phyloP scores from a whole-genome alignment of 2,329 filamentous ascomycete species.

The Paecilomyces dactylethromorphus region DNA sequence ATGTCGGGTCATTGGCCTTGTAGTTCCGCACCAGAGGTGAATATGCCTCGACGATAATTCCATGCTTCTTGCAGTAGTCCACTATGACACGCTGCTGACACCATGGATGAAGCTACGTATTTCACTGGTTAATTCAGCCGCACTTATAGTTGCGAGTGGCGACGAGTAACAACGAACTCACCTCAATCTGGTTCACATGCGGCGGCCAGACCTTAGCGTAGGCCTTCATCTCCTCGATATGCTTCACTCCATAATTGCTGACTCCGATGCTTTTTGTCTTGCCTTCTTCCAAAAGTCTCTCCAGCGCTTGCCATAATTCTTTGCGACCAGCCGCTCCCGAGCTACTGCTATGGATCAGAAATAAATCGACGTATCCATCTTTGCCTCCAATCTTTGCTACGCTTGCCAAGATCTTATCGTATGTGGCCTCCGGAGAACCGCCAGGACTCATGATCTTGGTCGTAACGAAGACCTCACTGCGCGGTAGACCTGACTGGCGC shows the following conservation, averaged over 20 bases:
- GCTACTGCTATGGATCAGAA: constrained; percentile 62
- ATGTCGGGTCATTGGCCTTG: constrained; percentile 61
- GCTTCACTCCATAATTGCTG: constrained; percentile 62
- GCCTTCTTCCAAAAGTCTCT: constrained; percentile 54
- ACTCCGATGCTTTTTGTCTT: constrained; percentile 62
- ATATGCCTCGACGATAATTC: constrained; percentile 50
- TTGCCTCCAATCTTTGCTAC: constrained; percentile 55
- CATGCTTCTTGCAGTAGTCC: constrained; percentile 47
- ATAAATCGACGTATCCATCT: constrained; percentile 63
- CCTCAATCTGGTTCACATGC: constrained; percentile 69
- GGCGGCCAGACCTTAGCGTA: constrained; percentile 64
- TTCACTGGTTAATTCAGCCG: background rate
- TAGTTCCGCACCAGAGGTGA: constrained; percentile 57
- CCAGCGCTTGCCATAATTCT: constrained; percentile 60
- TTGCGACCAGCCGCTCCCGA: constrained; percentile 50
- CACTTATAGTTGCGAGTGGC: background rate
- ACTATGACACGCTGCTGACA: constrained; percentile 57
- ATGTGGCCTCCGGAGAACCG: constrained; percentile 51
- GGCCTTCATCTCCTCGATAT: constrained; percentile 62
- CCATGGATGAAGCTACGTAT: constrained; percentile 61
- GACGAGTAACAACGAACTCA: constrained; percentile 33
- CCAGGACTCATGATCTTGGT: constrained; percentile 59
- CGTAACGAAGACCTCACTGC: constrained; percentile 58
- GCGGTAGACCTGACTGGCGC: constrained; percentile 46
- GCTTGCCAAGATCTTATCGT: constrained; percentile 54